Evolutionary conservation across 31 red algal species (phyloP).

Genomic region (Odonthalia washingtoniensis): DNA sequence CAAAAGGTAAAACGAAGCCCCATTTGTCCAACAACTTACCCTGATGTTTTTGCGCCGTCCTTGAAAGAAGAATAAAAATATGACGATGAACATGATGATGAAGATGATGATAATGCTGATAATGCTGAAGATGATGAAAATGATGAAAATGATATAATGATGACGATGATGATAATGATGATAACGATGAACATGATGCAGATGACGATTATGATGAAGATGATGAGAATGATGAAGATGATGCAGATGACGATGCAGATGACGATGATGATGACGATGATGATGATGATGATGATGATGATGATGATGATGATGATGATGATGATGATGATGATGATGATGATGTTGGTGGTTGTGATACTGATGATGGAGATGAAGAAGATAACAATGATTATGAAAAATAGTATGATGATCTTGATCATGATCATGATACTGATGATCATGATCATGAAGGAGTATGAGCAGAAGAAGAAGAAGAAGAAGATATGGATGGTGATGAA

Average conservation of each 20-base stretch:
- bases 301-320: too few relatives aligned
- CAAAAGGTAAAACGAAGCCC: slow-evolving; percentile 72
- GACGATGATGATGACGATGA: not conserved
- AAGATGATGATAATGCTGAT: too few relatives aligned
- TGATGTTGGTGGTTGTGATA: not conserved
- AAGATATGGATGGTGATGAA: not conserved
- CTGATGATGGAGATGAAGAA: not conserved
- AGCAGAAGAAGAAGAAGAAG: not conserved
- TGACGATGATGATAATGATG: too few relatives aligned
- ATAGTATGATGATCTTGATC: not conserved
- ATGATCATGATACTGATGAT: not conserved
- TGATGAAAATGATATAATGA: too few relatives aligned
- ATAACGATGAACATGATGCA: too few relatives aligned
- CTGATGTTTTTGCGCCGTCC: slow-evolving; percentile 47
- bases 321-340: not conserved
- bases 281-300: not conserved
- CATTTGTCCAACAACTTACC: slow-evolving; percentile 71
- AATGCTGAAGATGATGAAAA: too few relatives aligned
- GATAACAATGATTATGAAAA: not conserved
- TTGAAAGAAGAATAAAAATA: too few relatives aligned
- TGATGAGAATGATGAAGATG: not conserved
- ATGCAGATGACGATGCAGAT: not conserved
- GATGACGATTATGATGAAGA: not conserved
- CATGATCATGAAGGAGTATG: not conserved
- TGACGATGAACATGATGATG: too few relatives aligned